A percentile compares a stretch with the other conserved stretches of the same genome.
phyloP scores from a whole-genome alignment of 176 grass and related monocot species.

The Paspalum vaginatum region DNA sequence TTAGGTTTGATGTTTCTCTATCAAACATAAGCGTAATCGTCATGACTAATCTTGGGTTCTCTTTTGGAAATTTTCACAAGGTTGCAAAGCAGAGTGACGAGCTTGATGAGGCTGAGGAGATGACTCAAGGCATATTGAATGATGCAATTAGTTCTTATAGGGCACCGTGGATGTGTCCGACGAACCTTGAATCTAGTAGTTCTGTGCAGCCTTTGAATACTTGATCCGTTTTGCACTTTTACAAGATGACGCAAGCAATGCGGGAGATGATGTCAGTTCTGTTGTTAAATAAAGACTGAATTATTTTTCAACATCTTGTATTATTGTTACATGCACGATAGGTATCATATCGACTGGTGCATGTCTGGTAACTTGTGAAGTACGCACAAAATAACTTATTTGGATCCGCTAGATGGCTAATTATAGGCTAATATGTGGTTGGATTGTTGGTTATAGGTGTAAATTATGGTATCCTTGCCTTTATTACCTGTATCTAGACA shows the following conservation, averaged over 20 bases:
- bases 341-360: not conserved
- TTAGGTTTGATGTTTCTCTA: not conserved
- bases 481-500: too few species aligned
- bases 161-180: slow-evolving; percentile 68
- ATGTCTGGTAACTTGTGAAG: not conserved
- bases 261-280: not conserved
- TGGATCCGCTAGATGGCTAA: too few species aligned
- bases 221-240: slow-evolving; percentile 41
- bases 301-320: not conserved
- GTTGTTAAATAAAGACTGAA: not conserved
- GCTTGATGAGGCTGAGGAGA: slow-evolving; percentile 47
- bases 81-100: slow-evolving; percentile 62
- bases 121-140: slow-evolving; percentile 6
- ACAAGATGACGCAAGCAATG: not conserved
- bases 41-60: not conserved
- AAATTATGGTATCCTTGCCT: too few species aligned
- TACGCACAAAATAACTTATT: not conserved
- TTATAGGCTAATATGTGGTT: too few species aligned
- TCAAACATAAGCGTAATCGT: not conserved
- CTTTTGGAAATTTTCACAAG: slow-evolving; percentile 33
- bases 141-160: slow-evolving; percentile 52
- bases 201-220: slow-evolving; percentile 57
- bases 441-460: too few species aligned
- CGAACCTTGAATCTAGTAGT: slow-evolving; percentile 45
- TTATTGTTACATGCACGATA: not conserved